Evolutionary conservation across 371 early-diverging fungal genomes (phyloP).

Genomic region (Mortierella sp.): DNA sequence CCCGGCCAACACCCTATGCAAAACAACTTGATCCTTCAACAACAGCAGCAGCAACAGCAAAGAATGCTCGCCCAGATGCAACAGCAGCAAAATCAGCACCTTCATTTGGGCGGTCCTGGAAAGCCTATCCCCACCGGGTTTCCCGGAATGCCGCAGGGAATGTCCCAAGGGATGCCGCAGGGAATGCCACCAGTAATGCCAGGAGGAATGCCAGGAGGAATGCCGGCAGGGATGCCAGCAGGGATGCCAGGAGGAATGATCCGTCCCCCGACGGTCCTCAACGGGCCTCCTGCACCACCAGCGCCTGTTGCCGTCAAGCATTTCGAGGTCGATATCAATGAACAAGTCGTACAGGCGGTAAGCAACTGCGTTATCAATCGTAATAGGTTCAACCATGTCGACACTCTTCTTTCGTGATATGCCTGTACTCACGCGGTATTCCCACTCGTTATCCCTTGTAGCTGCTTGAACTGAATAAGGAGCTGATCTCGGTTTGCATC

Average conservation of each 20-base stretch:
- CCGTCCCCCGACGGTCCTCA: slow-evolving; percentile 1
- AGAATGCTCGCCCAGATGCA: slow-evolving; percentile 44
- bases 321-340: slow-evolving; percentile 41
- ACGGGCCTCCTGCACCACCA: slow-evolving; percentile 14
- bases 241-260: slow-evolving; percentile 16
- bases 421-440: neutral
- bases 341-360: slow-evolving; percentile 51
- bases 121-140: slow-evolving; percentile 25
- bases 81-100: slow-evolving; percentile 42
- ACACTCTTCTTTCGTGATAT: neutral
- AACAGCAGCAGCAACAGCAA: slow-evolving; percentile 51
- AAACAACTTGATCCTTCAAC: slow-evolving; percentile 33
- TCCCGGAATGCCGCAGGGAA: slow-evolving; percentile 6
- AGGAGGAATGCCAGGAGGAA: slow-evolving; percentile 3
- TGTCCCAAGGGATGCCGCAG: slow-evolving; percentile 5
- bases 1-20: slow-evolving; percentile 39
- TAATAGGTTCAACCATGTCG: neutral
- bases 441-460: no score
- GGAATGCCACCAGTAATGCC: slow-evolving; percentile 12
- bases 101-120: slow-evolving; percentile 29
- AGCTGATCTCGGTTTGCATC: slow-evolving; percentile 50
- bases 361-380: neutral
- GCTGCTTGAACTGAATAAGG: slow-evolving; percentile 50
- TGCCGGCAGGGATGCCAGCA: slow-evolving; percentile 12
- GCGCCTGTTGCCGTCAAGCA: slow-evolving; percentile 8